A percentile compares a stretch with the other conserved stretches of the same genome.
phyloP scores from a whole-genome alignment of 75 land plant species.

The Cryptomeria japonica region DNA sequence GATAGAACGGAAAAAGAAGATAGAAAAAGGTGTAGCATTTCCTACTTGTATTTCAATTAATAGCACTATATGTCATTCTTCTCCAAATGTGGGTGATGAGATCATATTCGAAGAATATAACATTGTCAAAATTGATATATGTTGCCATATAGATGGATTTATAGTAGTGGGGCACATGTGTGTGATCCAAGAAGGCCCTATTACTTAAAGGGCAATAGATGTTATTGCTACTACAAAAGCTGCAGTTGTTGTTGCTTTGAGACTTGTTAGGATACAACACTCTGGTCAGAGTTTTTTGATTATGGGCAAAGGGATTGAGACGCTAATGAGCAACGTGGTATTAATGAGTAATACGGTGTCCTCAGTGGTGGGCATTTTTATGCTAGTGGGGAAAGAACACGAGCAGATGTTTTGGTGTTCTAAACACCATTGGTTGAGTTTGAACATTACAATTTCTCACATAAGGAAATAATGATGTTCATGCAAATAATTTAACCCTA shows the following conservation, averaged over 20 bases:
- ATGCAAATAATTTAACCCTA: too few relatives aligned
- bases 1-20: slow-evolving; percentile 81
- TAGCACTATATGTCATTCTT: slow-evolving; percentile 86
- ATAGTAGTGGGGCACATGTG: slow-evolving; percentile 90
- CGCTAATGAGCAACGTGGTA: too few relatives aligned
- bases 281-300: too few relatives aligned
- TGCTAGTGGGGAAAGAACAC: too few relatives aligned
- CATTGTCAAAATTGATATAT: slow-evolving; percentile 89
- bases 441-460: too few relatives aligned
- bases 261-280: slow-evolving; percentile 90
- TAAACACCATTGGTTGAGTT: too few relatives aligned
- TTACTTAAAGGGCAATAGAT: slow-evolving; percentile 92
- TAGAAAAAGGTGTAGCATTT: slow-evolving; percentile 91
- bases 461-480: too few relatives aligned
- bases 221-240: slow-evolving; percentile 90
- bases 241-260: slow-evolving; percentile 94
- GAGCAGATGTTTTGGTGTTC: too few relatives aligned
- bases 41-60: slow-evolving; percentile 95
- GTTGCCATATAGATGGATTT: slow-evolving; percentile 97
- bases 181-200: slow-evolving; percentile 79
- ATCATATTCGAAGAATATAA: slow-evolving; percentile 68
- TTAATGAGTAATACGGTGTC: too few relatives aligned
- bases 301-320: too few relatives aligned
- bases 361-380: too few relatives aligned
- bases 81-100: slow-evolving; percentile 83